Evolutionary conservation across 2,329 filamentous ascomycete species (phyloP).

Genomic region (Colletotrichum viniferum): DNA sequence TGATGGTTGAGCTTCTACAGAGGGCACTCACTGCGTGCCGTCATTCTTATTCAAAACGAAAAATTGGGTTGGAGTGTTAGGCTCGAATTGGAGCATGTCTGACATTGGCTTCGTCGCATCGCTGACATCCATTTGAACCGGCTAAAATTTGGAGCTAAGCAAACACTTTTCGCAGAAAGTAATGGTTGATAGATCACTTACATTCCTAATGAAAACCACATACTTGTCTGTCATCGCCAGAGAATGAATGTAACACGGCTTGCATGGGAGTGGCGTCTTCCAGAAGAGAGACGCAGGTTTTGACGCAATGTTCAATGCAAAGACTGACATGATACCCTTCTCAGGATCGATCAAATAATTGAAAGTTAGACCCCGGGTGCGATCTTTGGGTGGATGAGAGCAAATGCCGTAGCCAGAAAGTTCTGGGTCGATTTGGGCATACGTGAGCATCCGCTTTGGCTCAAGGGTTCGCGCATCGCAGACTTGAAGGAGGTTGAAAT

Average conservation of each 20-base stretch:
- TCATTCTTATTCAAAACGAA: constrained; percentile 21
- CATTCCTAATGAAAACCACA: constrained; percentile 20
- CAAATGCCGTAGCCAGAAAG: constrained; percentile 22
- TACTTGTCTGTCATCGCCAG: constrained; percentile 22
- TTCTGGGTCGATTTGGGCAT: constrained; percentile 21
- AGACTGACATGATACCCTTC: constrained; percentile 9
- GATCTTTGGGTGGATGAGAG: constrained; percentile 22
- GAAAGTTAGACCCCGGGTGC: constrained; percentile 16
- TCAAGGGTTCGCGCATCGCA: constrained; percentile 21
- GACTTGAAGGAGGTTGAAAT: constrained; percentile 20
- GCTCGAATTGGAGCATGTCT: constrained; percentile 19
- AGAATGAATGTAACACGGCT: constrained; percentile 22
- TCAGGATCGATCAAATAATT: constrained; percentile 18
- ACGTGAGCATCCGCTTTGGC: constrained; percentile 21
- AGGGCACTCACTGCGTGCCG: constrained; percentile 12
- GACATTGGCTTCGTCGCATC: constrained; percentile 22
- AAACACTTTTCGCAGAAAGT: neutral
- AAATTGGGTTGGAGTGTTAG: constrained; percentile 15
- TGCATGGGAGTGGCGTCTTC: constrained; percentile 20
- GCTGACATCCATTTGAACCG: constrained; percentile 23
- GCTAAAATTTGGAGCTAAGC: neutral
- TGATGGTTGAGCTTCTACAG: no score
- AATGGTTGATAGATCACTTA: neutral
- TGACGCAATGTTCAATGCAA: constrained; percentile 14
- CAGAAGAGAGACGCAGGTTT: constrained; percentile 14